Percentiles rank a stretch among this genome's conserved stretches.
Conservation (phyloP, 495 filamentous ascomycete species). For the Trichocladium uniseriatum region DNA sequence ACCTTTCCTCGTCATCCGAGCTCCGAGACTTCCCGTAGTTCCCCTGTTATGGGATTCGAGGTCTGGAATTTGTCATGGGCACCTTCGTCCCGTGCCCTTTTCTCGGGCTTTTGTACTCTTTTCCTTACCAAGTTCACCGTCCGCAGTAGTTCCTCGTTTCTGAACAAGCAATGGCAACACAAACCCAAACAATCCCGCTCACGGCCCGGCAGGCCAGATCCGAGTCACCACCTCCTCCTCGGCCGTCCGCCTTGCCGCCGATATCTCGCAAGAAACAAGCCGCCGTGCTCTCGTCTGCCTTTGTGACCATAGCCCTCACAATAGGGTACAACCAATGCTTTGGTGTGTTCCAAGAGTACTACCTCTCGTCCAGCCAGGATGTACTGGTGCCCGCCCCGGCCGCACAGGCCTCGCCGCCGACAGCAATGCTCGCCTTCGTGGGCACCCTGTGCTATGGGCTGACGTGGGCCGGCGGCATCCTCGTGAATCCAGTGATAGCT, state of each 20-base stretch:
- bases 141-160: no score
- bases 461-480: slow-evolving; percentile 42
- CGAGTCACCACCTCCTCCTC: not conserved
- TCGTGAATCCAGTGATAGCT: slow-evolving; percentile 41
- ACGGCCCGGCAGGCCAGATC: not conserved
- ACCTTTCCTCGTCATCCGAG: no score
- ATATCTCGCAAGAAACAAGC: slow-evolving; percentile 36
- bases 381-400: slow-evolving; percentile 28
- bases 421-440: slow-evolving; percentile 40
- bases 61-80: no score
- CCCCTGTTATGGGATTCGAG: no score
- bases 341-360: slow-evolving; percentile 42
- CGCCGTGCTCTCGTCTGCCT: slow-evolving; percentile 34
- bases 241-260: not conserved
- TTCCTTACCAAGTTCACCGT: no score
- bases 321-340: slow-evolving; percentile 44
- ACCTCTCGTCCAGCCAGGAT: slow-evolving; percentile 33
- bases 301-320: slow-evolving; percentile 37
- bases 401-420: slow-evolving; percentile 23
- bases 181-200: not conserved
- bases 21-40: no score
- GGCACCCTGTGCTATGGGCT: slow-evolving; percentile 40
- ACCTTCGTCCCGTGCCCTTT: no score
- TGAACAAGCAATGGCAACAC: not conserved
- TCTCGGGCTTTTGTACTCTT: no score